Evolutionary conservation across 441 rosid genomes (phyloP), one percentile per base, ranked within the genome.

Genomic region (Pelargonium cotyledonis): DNA sequence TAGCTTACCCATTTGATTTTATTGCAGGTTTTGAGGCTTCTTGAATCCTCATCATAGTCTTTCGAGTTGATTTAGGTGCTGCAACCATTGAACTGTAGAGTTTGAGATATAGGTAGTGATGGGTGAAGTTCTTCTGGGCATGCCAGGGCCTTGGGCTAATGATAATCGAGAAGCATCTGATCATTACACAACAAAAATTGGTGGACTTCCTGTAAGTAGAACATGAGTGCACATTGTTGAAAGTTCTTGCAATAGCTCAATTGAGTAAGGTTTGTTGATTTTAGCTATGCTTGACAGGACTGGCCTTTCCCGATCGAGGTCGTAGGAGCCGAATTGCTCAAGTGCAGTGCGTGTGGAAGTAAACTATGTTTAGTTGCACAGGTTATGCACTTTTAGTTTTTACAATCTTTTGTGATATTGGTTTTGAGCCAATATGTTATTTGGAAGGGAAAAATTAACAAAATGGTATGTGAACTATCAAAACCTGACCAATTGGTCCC

Each of bases 81-180:
- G 23, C 23, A 16, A 55, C 61, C 5, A 16, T 8, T 16, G 15
- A 18, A 55, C 23, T 12, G 61, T 55, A 21, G 61, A 55, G 61
- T 15, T 55, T 18, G 23, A 16, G 18, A 9, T 18, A 55, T 14
- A 46, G 51, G 14, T 67, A 67, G 58, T 46, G 68, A 85, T 87
- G 91, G 83, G 75, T 47, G 51, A 76, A 51, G 77, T 77, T 2
- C 41, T 84, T 69, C 81, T 88, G 29, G 98, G 96, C 16, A 73
- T 94, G 77, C 96, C 97, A 1, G 97, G 97, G 11, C 72, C 85
- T 5, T 91, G 97, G 98, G 97, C 97, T 18, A 79, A 79, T 46
- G 83, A 88, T 57, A 77, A 80, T 60, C 80, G 86, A 0, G 97
- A 91, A 75, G 79, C 83, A 15, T 84, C 90, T 15, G 96, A 94